Percentiles rank a stretch among this genome's conserved stretches.
phyloP scores from a whole-genome alignment of 225 moss, liverwort and hornwort species.

The Takakia lepidozioides region DNA sequence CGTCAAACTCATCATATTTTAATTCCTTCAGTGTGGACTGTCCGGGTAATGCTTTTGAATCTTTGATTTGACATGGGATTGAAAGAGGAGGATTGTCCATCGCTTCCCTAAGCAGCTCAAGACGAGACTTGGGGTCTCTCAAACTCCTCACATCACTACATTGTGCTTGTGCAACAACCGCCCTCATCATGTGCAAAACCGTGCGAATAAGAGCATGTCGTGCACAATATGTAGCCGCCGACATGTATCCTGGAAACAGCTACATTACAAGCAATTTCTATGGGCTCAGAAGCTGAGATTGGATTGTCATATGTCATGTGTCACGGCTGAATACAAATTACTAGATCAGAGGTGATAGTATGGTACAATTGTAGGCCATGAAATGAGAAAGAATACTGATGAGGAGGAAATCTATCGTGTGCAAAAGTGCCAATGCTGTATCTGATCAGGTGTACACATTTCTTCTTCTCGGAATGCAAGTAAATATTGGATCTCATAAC shows the following conservation, averaged over 20 bases:
- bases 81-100: slow-evolving; percentile 19
- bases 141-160: slow-evolving; percentile 10
- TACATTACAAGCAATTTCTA: neutral
- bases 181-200: slow-evolving; percentile 4
- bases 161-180: slow-evolving; percentile 20
- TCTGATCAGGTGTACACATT: too few relatives aligned
- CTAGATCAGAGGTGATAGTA: too few relatives aligned
- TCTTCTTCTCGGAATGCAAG: too few relatives aligned
- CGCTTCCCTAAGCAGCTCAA: slow-evolving; percentile 18
- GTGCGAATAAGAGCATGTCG: slow-evolving; percentile 16
- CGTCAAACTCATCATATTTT: slow-evolving; percentile 18
- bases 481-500: too few relatives aligned
- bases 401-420: too few relatives aligned
- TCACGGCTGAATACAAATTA: too few relatives aligned
- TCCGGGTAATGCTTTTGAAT: neutral
- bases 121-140: neutral
- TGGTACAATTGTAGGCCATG: too few relatives aligned
- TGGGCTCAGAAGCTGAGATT: too few relatives aligned
- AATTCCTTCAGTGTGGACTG: slow-evolving; percentile 4
- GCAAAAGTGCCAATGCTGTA: too few relatives aligned
- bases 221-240: slow-evolving; percentile 15
- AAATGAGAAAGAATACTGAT: too few relatives aligned
- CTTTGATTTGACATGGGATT: slow-evolving; percentile 12
- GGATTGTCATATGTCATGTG: too few relatives aligned
- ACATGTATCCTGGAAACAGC: neutral